These are phyloP conservation scores for Yamadazyma insecticola DNA, from an alignment of 805 yeast species.

Conservation along the genomic window DNA sequence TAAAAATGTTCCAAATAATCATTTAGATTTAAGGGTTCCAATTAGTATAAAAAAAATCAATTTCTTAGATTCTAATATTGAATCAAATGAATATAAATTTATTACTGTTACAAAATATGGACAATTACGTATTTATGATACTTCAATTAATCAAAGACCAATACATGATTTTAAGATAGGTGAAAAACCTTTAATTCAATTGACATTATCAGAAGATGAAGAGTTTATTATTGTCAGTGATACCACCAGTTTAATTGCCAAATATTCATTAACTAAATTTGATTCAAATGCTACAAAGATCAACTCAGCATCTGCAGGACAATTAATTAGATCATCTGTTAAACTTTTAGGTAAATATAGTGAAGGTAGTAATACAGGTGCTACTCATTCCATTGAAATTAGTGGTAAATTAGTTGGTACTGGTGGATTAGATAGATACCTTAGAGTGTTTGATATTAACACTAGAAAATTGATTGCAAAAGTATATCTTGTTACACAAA, in stretches of 20 bases:
- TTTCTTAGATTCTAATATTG: slow-evolving; percentile 34
- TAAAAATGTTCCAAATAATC: slow-evolving; percentile 78
- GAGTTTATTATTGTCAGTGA: slow-evolving; percentile 64
- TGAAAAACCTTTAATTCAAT: slow-evolving; percentile 48
- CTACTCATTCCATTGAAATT: slow-evolving; percentile 62
- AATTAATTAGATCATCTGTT: slow-evolving; percentile 44
- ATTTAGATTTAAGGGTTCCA: slow-evolving; percentile 75
- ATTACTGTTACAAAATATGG: slow-evolving; percentile 73
- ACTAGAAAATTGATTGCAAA: slow-evolving; percentile 62
- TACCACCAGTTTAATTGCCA: slow-evolving; percentile 59
- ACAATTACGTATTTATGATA: slow-evolving; percentile 69
- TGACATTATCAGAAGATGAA: slow-evolving; percentile 32
- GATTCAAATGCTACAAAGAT: slow-evolving; percentile 32
- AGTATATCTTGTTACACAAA: slow-evolving; percentile 71
- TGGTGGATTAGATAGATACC: slow-evolving; percentile 86
- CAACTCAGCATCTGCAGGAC: slow-evolving; percentile 42
- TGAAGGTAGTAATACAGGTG: slow-evolving; percentile 53
- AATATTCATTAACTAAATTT: slow-evolving; percentile 37
- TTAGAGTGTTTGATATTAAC: slow-evolving; percentile 66
- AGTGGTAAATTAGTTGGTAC: slow-evolving; percentile 50
- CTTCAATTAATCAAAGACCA: slow-evolving; percentile 67
- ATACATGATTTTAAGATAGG: slow-evolving; percentile 48
- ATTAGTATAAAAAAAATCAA: slow-evolving; percentile 66
- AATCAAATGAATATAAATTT: too few species aligned
- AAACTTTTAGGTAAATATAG: slow-evolving; percentile 59